Conservation (phyloP, 441 rosid species). For the Geranium incanum region DNA sequence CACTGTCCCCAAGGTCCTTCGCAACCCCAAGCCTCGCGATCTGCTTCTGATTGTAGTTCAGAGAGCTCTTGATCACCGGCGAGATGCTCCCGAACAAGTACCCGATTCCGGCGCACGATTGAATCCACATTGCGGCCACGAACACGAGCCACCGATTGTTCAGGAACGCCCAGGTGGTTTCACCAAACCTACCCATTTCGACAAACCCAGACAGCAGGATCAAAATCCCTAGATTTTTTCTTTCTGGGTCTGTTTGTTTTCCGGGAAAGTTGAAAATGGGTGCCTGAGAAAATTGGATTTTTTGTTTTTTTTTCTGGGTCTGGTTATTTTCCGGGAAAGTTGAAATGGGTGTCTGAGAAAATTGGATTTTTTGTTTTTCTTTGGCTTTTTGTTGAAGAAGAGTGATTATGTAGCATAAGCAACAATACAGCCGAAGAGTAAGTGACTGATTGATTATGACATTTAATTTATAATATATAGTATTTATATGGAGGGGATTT, state of each 20-base stretch:
- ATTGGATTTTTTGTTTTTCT: too few relatives aligned
- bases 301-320: background rate
- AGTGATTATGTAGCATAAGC: background rate
- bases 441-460: background rate
- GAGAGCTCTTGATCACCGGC: constrained; percentile 81
- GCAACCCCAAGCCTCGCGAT: constrained; percentile 84
- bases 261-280: background rate
- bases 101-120: constrained; percentile 89
- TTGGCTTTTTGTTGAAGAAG: background rate
- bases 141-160: constrained; percentile 91
- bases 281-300: background rate
- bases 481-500: too few relatives aligned
- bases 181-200: constrained; percentile 39
- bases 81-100: constrained; percentile 93
- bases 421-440: background rate
- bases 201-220: background rate
- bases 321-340: background rate
- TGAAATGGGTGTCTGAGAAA: background rate
- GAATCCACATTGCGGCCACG: constrained; percentile 98
- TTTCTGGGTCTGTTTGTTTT: background rate
- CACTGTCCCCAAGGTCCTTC: constrained; percentile 92
- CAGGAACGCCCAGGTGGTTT: constrained; percentile 41
- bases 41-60: constrained; percentile 78
- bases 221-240: background rate
- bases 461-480: too few relatives aligned